Percentiles rank a stretch among this genome's conserved stretches.
These are phyloP conservation scores for Apiospora saccharicola DNA, from an alignment of 2,329 filamentous ascomycete species.

Conservation along the genomic window DNA sequence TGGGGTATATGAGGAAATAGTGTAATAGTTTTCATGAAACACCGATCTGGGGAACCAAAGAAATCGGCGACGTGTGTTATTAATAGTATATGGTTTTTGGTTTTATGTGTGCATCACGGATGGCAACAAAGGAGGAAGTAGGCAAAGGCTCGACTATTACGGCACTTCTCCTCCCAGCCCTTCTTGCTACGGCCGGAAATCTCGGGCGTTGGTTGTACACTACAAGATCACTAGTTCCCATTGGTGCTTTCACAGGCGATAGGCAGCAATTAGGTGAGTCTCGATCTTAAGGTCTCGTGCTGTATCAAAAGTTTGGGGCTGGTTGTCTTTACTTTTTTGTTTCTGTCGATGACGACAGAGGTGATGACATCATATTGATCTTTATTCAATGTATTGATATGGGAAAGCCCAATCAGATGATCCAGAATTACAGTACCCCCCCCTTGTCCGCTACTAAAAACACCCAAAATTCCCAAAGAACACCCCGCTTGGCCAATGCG, in stretches of 20 bases:
- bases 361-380: conserved; percentile 14
- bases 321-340: not conserved
- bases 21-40: not conserved
- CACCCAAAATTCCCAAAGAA: conserved; percentile 13
- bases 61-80: conserved; percentile 3
- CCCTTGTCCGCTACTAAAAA: not conserved
- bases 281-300: not conserved
- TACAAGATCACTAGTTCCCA: not conserved
- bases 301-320: not conserved
- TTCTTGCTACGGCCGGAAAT: not conserved
- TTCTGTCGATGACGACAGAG: conserved; percentile 12
- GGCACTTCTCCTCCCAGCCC: not conserved
- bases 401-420: not conserved
- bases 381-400: not conserved
- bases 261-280: not conserved
- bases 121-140: not conserved
- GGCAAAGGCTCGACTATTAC: not conserved
- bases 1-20: not conserved
- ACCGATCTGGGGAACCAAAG: not conserved
- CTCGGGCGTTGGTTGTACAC: not conserved
- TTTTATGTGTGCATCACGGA: not conserved
- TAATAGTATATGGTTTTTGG: not conserved
- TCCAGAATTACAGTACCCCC: not conserved
- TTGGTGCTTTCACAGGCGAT: not conserved
- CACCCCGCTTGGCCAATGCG: conserved; percentile 13